Evolutionary conservation across 768 basidiomycete species (phyloP), one percentile per base, ranked within the genome.

Genomic region (Auricularia cornea): DNA sequence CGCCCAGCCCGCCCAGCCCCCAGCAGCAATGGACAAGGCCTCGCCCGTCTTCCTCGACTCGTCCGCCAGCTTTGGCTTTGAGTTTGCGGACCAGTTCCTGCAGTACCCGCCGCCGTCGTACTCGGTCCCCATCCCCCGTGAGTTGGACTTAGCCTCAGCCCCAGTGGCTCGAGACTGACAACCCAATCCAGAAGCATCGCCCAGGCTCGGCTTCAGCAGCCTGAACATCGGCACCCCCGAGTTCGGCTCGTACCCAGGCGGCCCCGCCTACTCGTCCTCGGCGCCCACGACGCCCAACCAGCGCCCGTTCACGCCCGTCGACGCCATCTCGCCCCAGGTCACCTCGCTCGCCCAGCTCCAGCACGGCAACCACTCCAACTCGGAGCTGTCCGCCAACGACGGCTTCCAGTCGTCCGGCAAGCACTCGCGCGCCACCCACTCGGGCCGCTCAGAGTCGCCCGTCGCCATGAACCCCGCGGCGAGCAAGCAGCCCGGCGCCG

Each of bases 51-150:
- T 29, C 30, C 16, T 57, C 26, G 54, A 57, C 28, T 29, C 28
- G 18, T 26, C 54, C 11, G 44, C 44, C 44, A 18, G 20, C 30
- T 57, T 57, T 26, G 54, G 54, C 54, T 57, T 29, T 26, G 54
- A 57, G 18, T 57, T 57, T 57, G 54, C 54, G 18, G 54, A 57
- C 54, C 54, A 57, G 54, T 57, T 57, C 54, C 54, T 57, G 26
- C 30, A 28, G 54, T 57, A 57, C 30, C 28, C 23, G 30, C 16
- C 51, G 10, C 26, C 54, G 28, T 16, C 54, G 8, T 57, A 57
- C 54, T 20, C 26, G 10, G 20, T 57, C 10, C 54, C 54, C 28
- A 28, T 57, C 11, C 30, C 54, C 23, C 54, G 54, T 57, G 26
- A 28, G 54, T 57, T 8, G 4, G 10, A n/a, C 11, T 26, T n/a